These are phyloP conservation scores for Crithidia expoeki DNA, from an alignment of 208 protist species.

Conservation along the genomic window DNA sequence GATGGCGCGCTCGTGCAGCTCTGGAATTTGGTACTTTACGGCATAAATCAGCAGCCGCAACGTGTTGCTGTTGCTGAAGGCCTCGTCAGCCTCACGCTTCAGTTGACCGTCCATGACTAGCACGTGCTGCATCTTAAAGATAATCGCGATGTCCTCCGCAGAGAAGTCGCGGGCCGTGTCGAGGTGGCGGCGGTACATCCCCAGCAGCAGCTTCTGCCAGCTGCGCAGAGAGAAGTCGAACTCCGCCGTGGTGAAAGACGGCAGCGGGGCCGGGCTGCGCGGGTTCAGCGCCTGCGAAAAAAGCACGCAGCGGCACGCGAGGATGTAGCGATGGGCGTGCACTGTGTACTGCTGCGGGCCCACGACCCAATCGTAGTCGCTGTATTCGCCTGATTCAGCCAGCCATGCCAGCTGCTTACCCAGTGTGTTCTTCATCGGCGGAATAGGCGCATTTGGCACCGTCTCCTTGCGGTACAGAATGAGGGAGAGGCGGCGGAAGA, in stretches of 20 bases:
- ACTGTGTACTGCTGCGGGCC: slow-evolving; percentile 73
- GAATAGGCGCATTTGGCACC: slow-evolving; percentile 67
- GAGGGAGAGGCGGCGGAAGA: slow-evolving; percentile 89
- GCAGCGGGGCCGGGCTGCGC: slow-evolving; percentile 47
- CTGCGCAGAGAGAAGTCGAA: slow-evolving; percentile 88
- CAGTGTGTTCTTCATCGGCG: slow-evolving; percentile 73
- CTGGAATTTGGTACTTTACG: slow-evolving; percentile 80
- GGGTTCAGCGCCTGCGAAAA: slow-evolving; percentile 78
- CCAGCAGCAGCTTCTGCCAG: slow-evolving; percentile 78
- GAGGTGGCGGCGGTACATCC: slow-evolving; percentile 82
- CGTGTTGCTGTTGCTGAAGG: slow-evolving; percentile 69
- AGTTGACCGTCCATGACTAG: slow-evolving; percentile 88
- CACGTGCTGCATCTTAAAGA: slow-evolving; percentile 82
- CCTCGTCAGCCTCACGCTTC: slow-evolving; percentile 82
- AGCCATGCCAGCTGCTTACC: slow-evolving; percentile 81
- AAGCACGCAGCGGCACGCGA: slow-evolving; percentile 82
- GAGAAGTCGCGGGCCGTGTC: slow-evolving; percentile 72
- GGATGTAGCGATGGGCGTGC: slow-evolving; percentile 79
- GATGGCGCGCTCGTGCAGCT: slow-evolving; percentile 85
- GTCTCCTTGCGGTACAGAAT: slow-evolving; percentile 75
- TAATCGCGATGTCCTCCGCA: slow-evolving; percentile 83
- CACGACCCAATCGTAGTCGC: slow-evolving; percentile 80
- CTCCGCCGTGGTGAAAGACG: slow-evolving; percentile 54
- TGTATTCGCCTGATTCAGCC: slow-evolving; percentile 86
- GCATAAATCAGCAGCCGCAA: slow-evolving; percentile 85